Conservation (phyloP, 2,329 filamentous ascomycete species). For the Paecilomyces sp. region DNA sequence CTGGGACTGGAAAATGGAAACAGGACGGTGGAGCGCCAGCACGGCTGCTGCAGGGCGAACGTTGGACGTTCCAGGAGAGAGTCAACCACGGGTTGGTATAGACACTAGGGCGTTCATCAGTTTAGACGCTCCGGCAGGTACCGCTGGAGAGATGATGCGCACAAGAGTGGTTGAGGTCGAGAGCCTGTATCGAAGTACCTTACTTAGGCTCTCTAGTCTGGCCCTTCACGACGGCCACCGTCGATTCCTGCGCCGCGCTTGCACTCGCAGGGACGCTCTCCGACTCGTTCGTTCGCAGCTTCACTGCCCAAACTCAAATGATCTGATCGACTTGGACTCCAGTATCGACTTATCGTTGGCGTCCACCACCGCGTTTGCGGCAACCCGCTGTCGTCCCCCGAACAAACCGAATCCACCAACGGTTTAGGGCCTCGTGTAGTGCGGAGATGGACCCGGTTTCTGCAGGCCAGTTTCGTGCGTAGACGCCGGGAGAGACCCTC, state of each 20-base stretch:
- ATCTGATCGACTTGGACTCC: not conserved
- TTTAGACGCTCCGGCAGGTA: conserved; percentile 24
- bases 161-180: conserved; percentile 17
- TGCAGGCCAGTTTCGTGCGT: conserved; percentile 22
- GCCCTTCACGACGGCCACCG: not conserved
- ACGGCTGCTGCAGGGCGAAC: conserved; percentile 6
- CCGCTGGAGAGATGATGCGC: conserved; percentile 22
- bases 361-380: conserved; percentile 19
- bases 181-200: not conserved
- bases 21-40: conserved; percentile 3
- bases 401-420: conserved; percentile 15
- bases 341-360: conserved; percentile 11
- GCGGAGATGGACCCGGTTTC: conserved; percentile 23
- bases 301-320: not conserved
- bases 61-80: conserved; percentile 2
- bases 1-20: not conserved
- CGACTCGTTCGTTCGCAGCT: not conserved
- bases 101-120: conserved; percentile 19
- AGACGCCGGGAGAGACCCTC: conserved; percentile 4
- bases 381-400: conserved; percentile 17
- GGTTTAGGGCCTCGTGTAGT: conserved; percentile 14
- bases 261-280: not conserved
- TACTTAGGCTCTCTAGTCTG: not conserved
- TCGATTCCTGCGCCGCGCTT: not conserved
- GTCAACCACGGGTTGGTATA: conserved; percentile 23